Evolutionary conservation across 495 filamentous ascomycete genomes (phyloP).

Genomic region (Amphirosellinia nigrospora): DNA sequence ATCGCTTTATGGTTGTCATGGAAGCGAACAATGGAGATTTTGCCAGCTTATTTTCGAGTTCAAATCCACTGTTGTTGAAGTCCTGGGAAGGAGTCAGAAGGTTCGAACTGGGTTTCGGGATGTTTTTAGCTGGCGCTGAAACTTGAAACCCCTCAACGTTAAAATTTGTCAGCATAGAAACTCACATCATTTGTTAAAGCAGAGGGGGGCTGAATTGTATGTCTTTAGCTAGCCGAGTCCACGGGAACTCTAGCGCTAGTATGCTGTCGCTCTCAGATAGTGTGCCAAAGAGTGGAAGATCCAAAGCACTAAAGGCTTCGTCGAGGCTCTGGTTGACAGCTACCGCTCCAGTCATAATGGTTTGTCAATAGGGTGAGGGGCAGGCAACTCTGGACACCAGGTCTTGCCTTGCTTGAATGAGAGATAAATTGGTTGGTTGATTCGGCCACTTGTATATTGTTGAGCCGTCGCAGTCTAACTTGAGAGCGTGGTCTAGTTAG

Average conservation of each 20-base stretch:
- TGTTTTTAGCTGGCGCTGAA: neutral
- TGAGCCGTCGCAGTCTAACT: neutral
- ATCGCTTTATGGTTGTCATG: neutral
- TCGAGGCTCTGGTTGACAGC: neutral
- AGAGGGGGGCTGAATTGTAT: conserved; percentile 1
- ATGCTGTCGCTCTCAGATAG: neutral
- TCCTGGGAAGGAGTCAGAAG: conserved; percentile 5
- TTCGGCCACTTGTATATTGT: neutral
- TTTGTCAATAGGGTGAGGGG: neutral
- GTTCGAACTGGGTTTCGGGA: neutral
- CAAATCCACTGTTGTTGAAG: neutral
- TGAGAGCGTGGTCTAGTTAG: neutral
- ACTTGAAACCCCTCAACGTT: neutral
- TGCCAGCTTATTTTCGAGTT: neutral
- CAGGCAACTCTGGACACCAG: neutral
- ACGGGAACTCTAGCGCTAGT: conserved; percentile 4
- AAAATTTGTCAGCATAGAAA: neutral
- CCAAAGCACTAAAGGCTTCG: neutral
- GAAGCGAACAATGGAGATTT: neutral
- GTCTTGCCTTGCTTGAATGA: neutral
- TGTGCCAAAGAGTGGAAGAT: neutral
- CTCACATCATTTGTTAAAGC: conserved; percentile 6
- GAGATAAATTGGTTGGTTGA: neutral
- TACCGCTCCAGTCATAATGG: conserved; percentile 14
- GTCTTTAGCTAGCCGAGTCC: neutral